Evolutionary conservation across 805 yeast species (phyloP).

Genomic region (Cyberlindnera veronae): DNA sequence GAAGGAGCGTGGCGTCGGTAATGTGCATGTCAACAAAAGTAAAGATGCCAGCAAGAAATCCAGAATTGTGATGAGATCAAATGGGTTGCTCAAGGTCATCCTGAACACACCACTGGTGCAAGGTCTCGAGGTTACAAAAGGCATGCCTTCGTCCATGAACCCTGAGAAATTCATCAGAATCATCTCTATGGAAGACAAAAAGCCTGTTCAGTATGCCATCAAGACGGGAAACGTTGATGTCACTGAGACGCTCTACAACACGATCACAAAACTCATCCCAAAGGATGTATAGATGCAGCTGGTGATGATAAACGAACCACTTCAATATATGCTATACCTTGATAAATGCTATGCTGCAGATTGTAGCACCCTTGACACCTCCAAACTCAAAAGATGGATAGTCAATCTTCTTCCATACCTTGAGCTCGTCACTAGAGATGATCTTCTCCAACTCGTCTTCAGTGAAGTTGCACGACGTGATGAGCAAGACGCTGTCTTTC

Average conservation of each 20-base stretch:
- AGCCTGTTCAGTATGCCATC: conserved; percentile 81
- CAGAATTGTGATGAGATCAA: conserved; percentile 87
- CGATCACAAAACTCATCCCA: conserved; percentile 34
- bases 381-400: conserved; percentile 89
- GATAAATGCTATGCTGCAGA: conserved; percentile 80
- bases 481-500: conserved; percentile 55
- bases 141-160: conserved; percentile 80
- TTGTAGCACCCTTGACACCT: conserved; percentile 83
- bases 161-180: conserved; percentile 82
- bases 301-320: not conserved
- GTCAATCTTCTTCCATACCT: conserved; percentile 60
- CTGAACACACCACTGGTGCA: conserved; percentile 67
- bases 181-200: conserved; percentile 58
- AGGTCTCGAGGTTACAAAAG: conserved; percentile 63
- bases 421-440: conserved; percentile 42
- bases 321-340: conserved; percentile 25
- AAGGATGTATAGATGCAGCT: conserved; percentile 13
- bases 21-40: conserved; percentile 67
- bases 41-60: conserved; percentile 40
- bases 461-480: conserved; percentile 94
- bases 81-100: conserved; percentile 78
- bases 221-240: conserved; percentile 62
- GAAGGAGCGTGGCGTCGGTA: conserved; percentile 94
- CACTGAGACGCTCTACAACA: conserved; percentile 55
- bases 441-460: conserved; percentile 64